Conservation (phyloP, 345 rosid genomes). For the Lenwebbia sp. region DNA sequence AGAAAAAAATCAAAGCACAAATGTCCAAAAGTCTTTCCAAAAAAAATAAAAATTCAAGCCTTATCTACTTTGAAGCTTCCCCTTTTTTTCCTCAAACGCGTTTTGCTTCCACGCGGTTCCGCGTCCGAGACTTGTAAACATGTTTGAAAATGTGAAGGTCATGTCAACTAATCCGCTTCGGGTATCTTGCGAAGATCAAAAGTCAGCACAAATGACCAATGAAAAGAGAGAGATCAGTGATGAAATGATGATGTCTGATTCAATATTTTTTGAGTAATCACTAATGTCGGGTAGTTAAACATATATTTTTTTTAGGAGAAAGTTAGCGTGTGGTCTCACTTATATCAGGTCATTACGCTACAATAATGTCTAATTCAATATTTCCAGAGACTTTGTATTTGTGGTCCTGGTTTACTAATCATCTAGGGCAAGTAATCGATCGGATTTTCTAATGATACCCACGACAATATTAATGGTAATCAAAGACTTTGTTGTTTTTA, state of each 20-base stretch:
- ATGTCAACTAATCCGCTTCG: not conserved
- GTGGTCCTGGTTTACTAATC: not conserved
- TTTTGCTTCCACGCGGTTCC: not conserved
- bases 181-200: not conserved
- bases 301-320: not conserved
- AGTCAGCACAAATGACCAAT: not conserved
- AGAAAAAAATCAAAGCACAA: not conserved
- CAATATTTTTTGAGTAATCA: not conserved
- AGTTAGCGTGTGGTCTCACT: not conserved
- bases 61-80: not conserved
- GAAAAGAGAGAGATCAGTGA: not conserved
- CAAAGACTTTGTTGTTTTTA: not conserved
- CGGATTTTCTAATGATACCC: not conserved
- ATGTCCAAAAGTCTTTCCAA: not conserved
- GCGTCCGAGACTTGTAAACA: not conserved
- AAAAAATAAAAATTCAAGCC: not conserved
- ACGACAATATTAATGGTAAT: too few species aligned
- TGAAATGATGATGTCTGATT: not conserved
- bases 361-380: not conserved
- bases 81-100: not conserved
- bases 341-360: not conserved
- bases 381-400: not conserved
- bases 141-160: not conserved
- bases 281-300: not conserved
- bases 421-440: not conserved